These are phyloP conservation scores for Penicillium goetzii DNA, from an alignment of 495 filamentous ascomycete species.

Conservation along the genomic window DNA sequence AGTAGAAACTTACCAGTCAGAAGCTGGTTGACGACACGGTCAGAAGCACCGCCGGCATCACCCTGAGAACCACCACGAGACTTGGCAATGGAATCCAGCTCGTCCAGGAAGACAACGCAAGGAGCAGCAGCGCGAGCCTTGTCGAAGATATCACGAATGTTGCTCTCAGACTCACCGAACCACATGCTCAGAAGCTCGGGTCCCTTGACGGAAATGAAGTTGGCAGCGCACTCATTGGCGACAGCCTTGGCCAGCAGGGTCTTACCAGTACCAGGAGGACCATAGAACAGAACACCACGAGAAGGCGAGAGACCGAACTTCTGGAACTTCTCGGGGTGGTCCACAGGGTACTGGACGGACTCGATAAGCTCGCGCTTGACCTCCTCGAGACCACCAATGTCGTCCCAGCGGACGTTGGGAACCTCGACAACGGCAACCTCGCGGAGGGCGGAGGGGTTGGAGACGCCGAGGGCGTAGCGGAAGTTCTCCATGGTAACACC, in stretches of 20 bases:
- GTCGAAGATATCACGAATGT: conserved; percentile 99
- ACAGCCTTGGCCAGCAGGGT: conserved; percentile 99
- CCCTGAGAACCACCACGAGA: conserved; percentile 96
- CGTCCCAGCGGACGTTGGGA: conserved; percentile 98
- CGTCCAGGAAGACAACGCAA: conserved; percentile 98
- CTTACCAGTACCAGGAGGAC: conserved; percentile 99
- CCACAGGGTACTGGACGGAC: conserved; percentile 97
- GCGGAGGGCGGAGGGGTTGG: conserved; percentile 97
- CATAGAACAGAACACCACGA: conserved; percentile 98
- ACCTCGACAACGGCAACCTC: conserved; percentile 99
- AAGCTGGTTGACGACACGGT: conserved; percentile 99
- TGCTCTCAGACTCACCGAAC: conserved; percentile 99
- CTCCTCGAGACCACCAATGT: conserved; percentile 96
- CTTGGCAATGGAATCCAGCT: conserved; percentile 99
- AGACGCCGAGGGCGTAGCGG: conserved; percentile 95
- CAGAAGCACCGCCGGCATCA: conserved; percentile 96
- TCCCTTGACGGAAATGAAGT: conserved; percentile 99
- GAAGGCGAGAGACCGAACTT: conserved; percentile 99
- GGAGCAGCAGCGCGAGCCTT: conserved; percentile 98
- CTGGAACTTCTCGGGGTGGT: conserved; percentile 99
- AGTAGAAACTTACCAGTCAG: conserved; percentile 74
- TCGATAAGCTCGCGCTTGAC: conserved; percentile 99
- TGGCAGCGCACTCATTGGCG: conserved; percentile 98
- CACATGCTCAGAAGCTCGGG: conserved; percentile 98
- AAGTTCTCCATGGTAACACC: conserved; percentile 99